phyloP scores from a whole-genome alignment of 1,139 yeast species.

The Geotrichum europaeum region DNA sequence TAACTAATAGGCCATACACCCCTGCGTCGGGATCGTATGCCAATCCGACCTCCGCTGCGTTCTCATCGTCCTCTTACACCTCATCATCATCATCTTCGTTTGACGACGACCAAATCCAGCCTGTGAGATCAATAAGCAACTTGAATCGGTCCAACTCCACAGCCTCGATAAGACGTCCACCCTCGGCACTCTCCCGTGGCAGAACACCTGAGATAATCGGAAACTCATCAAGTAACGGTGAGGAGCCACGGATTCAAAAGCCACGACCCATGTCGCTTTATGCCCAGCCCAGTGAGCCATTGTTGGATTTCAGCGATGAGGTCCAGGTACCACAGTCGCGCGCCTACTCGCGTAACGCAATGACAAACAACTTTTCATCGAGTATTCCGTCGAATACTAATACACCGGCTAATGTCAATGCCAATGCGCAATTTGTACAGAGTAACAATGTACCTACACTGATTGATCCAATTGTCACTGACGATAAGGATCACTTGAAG shows the following conservation, averaged over 20 bases:
- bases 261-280: constrained; percentile 15
- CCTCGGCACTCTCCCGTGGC: constrained; percentile 1
- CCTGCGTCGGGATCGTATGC: not conserved
- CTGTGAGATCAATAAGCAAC: constrained; percentile 1
- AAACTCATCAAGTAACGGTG: not conserved
- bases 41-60: not conserved
- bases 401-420: not conserved
- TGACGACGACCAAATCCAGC: constrained; percentile 7
- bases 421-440: constrained; percentile 6
- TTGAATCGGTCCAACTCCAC: constrained; percentile 9
- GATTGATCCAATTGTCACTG: constrained; percentile 20
- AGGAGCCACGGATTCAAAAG: constrained; percentile 1
- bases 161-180: constrained; percentile 11
- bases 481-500: constrained; percentile 31
- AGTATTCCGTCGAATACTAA: not conserved
- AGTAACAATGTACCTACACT: constrained; percentile 18
- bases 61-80: not conserved
- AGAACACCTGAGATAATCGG: not conserved
- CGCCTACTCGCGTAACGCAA: not conserved
- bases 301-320: constrained; percentile 8
- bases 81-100: constrained; percentile 11
- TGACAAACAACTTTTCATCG: not conserved
- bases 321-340: constrained; percentile 1
- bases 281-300: constrained; percentile 9
- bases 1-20: constrained; percentile 15